Percentiles rank a stretch among this genome's conserved stretches.
Conservation (phyloP, 305 asterid genomes). For the Solanum aculeatissimum region DNA sequence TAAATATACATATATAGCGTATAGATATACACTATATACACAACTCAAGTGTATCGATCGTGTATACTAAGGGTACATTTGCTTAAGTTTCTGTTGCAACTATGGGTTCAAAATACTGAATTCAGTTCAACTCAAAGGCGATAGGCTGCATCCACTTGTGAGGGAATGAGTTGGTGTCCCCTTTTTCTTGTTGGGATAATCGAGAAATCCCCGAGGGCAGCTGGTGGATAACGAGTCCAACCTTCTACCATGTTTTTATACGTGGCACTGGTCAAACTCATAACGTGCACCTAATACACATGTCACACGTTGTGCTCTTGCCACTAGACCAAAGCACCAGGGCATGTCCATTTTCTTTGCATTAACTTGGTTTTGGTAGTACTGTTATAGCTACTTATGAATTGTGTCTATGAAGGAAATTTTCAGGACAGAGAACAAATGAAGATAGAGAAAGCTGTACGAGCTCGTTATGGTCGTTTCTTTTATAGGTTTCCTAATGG, state of each 20-base stretch:
- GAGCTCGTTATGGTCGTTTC: slow-evolving; percentile 63
- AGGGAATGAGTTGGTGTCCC: neutral
- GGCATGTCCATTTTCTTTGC: neutral
- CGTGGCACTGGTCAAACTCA: neutral
- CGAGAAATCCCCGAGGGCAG: neutral
- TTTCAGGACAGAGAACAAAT: slow-evolving; percentile 63
- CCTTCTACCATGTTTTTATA: neutral
- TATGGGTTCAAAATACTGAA: no score
- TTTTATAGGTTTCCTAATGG: slow-evolving; percentile 78
- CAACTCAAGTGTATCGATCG: neutral
- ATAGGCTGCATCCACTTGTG: neutral
- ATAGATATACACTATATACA: neutral
- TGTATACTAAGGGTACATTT: neutral
- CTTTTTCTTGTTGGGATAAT: neutral
- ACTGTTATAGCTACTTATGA: neutral
- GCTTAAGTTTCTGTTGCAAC: no score
- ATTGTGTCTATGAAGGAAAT: slow-evolving; percentile 32
- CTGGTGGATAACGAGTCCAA: neutral
- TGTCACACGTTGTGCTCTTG: neutral
- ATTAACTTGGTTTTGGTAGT: neutral
- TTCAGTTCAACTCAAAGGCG: neutral
- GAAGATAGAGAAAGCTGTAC: slow-evolving; percentile 53
- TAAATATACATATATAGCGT: neutral
- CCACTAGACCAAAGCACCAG: neutral
- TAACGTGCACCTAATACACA: neutral